Evolutionary conservation across 768 basidiomycete genomes (phyloP), one percentile per base, ranked within the genome.

Genomic region (Tylopilus intermedius): DNA sequence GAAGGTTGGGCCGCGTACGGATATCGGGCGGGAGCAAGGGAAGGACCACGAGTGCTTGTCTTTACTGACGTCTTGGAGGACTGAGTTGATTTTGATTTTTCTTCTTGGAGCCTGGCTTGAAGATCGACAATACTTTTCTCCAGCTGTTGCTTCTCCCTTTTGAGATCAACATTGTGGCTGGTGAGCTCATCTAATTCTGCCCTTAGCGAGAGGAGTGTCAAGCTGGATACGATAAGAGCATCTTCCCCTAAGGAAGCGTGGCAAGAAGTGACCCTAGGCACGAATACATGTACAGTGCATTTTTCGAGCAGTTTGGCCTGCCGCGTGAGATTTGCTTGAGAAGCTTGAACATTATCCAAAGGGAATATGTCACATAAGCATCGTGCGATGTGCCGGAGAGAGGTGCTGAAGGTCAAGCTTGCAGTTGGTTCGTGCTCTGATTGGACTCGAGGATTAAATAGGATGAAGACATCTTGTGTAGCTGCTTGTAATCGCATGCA

Each of bases 401-500:
- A 79, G 3, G 69, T 67, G 57, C 72, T 76, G 54, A 85, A 67
- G 18, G 79, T 75, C 61, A 84, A 76, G 4, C 75, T 82, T 22
- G 81, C 75, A 8, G 79, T 82, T 32, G 69, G 57, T 0, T 79
- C 76, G 55, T 79, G 73, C 22, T 71, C 73, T 2, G 80, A 73
- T 8, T 78, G 68, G 8, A 72, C 73, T 59, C 82, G 81, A 4
- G 82, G 81, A 63, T 84, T 82, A 58, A 86, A 87, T 33, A 85
- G 66, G 26, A 79, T 72, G 62, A 80, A 85, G 24, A 82, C 59
- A 40, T 70, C 66, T 32, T 58, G 51, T 3, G 45, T 33, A 8
- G 57, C 49, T 4, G 57, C 60, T 8, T 45, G 54, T 29, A 74
- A 45, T 39, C 67, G 71, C 50, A 84, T 53, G 58, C 81, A 79